A percentile compares a stretch with the other conserved stretches of the same genome.
These are phyloP conservation scores for Pyrenula massariospora DNA, from an alignment of 495 filamentous ascomycete species.

Conservation along the genomic window DNA sequence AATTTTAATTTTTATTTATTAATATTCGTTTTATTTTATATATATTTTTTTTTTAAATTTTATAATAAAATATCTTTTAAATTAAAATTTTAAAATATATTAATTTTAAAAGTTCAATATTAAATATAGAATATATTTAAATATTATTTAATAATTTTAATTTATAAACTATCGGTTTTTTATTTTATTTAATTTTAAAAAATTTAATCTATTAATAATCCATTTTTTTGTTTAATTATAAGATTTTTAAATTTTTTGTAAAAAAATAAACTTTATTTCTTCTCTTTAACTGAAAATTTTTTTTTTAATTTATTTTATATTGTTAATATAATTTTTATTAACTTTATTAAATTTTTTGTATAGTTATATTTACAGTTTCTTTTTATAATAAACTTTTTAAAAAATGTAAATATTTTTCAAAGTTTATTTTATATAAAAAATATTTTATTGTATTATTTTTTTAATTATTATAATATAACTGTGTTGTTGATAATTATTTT, in stretches of 20 bases:
- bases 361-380: too few relatives aligned
- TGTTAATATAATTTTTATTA: background rate
- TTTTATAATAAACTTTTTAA: too few relatives aligned
- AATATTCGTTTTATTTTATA: too few relatives aligned
- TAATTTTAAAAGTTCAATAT: background rate
- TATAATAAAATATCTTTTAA: too few relatives aligned
- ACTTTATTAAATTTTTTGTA: background rate
- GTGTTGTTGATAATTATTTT: background rate
- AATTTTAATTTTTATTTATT: too few relatives aligned
- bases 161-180: background rate
- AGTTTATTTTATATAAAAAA: too few relatives aligned
- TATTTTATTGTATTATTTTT: background rate
- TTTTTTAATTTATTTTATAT: slow-evolving; percentile 1
- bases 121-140: background rate
- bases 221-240: background rate
- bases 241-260: background rate
- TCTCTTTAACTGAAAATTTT: background rate
- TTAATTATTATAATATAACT: background rate
- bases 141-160: background rate
- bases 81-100: too few relatives aligned
- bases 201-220: background rate
- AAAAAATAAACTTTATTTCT: background rate
- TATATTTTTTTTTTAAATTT: too few relatives aligned
- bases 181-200: background rate
- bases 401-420: too few relatives aligned